A percentile compares a stretch with the other conserved stretches of the same genome.
phyloP scores from a whole-genome alignment of 2,329 filamentous ascomycete genomes.

The Diaporthe sp. region DNA sequence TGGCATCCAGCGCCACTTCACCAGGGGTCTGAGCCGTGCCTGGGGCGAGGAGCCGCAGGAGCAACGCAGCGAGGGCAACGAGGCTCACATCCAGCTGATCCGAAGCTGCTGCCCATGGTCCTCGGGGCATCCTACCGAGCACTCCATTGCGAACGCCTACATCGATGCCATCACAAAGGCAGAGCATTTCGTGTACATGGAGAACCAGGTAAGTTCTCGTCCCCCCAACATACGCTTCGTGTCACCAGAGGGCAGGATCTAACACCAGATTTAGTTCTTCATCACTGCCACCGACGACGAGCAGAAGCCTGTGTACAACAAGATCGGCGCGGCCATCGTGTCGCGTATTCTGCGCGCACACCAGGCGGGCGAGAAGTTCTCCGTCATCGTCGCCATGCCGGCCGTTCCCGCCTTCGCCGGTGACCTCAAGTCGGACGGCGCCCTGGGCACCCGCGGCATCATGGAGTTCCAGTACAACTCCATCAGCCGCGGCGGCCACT shows the following conservation, averaged over 20 bases:
- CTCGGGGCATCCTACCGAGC: slow-evolving; percentile 67
- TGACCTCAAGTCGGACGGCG: slow-evolving; percentile 79
- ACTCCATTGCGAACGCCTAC: slow-evolving; percentile 91
- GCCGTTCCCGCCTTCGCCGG: slow-evolving; percentile 87
- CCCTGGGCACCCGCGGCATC: slow-evolving; percentile 84
- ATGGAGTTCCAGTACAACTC: slow-evolving; percentile 90
- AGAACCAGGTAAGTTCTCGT: slow-evolving; percentile 70
- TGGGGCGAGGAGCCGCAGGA: slow-evolving; percentile 48
- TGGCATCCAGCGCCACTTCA: slow-evolving; percentile 52
- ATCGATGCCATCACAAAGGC: slow-evolving; percentile 78
- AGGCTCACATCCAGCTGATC: slow-evolving; percentile 61
- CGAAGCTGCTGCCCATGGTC: slow-evolving; percentile 66
- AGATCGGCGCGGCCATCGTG: slow-evolving; percentile 83
- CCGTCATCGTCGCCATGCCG: slow-evolving; percentile 83
- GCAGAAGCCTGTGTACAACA: slow-evolving; percentile 81
- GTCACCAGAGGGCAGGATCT: background rate
- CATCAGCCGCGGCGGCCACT: slow-evolving; percentile 82
- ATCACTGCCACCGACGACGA: slow-evolving; percentile 82
- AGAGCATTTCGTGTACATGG: slow-evolving; percentile 83
- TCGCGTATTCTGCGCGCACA: slow-evolving; percentile 82
- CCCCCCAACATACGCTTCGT: too few species aligned
- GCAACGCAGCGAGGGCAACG: slow-evolving; percentile 44
- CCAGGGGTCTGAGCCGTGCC: slow-evolving; percentile 54
- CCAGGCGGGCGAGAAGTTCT: slow-evolving; percentile 75
- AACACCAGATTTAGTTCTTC: slow-evolving; percentile 73